These are phyloP conservation scores for Cladosporium sphaerospermum DNA, from an alignment of 2,329 filamentous ascomycete species.

Conservation along the genomic window DNA sequence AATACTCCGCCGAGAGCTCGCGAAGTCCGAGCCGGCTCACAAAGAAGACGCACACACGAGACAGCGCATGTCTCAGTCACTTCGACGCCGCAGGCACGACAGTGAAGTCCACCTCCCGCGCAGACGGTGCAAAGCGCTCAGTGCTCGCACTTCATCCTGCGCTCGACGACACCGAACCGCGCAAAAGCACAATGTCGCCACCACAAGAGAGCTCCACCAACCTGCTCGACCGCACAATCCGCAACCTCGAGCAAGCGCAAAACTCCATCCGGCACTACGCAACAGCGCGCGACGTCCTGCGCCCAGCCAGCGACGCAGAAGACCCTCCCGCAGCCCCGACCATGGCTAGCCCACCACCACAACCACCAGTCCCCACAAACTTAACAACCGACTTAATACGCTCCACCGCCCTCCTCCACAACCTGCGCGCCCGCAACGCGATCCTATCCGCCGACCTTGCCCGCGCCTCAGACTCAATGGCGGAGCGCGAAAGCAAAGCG, in stretches of 20 bases:
- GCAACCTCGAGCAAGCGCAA: constrained; percentile 7
- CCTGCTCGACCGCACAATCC: constrained; percentile 2
- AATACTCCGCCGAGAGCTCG: not conserved
- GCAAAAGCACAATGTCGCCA: not conserved
- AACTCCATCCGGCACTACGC: not conserved
- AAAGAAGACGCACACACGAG: not conserved
- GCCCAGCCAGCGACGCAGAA: not conserved
- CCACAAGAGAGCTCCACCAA: not conserved
- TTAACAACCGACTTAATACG: not conserved
- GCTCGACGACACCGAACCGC: not conserved
- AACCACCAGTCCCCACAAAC: not conserved
- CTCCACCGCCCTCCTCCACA: not conserved
- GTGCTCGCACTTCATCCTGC: not conserved
- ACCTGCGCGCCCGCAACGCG: not conserved
- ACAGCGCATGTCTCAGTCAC: constrained; percentile 5
- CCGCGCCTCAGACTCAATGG: not conserved
- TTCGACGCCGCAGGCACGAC: not conserved
- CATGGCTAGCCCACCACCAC: not conserved
- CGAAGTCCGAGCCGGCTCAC: not conserved
- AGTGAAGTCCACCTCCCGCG: not conserved
- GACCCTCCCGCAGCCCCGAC: not conserved
- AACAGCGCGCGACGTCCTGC: not conserved
- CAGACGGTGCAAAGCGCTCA: not conserved
- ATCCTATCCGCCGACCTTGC: constrained; percentile 4
- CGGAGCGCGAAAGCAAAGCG: not conserved